A percentile compares a stretch with the other conserved stretches of the same genome.
Evolutionary conservation across 495 filamentous ascomycete genomes (phyloP).

Genomic region (Neurospora sp.): DNA sequence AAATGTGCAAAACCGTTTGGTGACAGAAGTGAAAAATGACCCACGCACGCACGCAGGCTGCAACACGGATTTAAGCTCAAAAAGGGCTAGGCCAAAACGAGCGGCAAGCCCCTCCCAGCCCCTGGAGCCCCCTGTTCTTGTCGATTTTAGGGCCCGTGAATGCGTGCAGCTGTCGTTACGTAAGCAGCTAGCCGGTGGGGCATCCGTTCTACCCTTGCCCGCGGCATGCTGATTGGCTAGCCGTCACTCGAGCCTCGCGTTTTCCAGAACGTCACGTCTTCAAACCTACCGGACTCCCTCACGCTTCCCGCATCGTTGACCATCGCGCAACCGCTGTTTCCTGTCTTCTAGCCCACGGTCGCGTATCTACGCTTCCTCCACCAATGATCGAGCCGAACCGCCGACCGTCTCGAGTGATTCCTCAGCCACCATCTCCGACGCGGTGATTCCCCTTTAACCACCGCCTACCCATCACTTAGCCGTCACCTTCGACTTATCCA

Average conservation of each 20-base stretch:
- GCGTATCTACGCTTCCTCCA: conserved; percentile 7
- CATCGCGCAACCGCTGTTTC: conserved; percentile 8
- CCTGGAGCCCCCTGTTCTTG: not conserved
- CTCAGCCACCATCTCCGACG: conserved; percentile 8
- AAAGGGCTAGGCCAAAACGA: not conserved
- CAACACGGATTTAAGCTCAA: not conserved
- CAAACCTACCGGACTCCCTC: conserved; percentile 4
- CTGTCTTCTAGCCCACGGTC: conserved; percentile 11
- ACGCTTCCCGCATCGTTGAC: conserved; percentile 15
- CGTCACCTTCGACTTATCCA: conserved; percentile 2
- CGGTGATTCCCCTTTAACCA: conserved; percentile 4
- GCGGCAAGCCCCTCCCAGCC: not conserved
- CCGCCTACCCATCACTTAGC: not conserved
- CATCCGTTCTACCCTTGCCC: not conserved
- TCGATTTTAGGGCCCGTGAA: not conserved
- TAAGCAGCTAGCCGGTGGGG: conserved; percentile 7
- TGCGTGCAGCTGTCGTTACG: conserved; percentile 7
- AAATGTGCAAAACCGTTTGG: not conserved
- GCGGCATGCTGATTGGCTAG: conserved; percentile 2
- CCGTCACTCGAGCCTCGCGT: conserved; percentile 14
- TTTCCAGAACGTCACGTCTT: conserved; percentile 28
- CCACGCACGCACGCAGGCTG: not conserved
- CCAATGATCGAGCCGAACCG: conserved; percentile 9
- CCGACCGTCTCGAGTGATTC: conserved; percentile 12
- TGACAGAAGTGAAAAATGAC: not conserved